Base-by-base conservation (phyloP, 306 rosid species). In the Lathyrus tuberosus region DNA sequence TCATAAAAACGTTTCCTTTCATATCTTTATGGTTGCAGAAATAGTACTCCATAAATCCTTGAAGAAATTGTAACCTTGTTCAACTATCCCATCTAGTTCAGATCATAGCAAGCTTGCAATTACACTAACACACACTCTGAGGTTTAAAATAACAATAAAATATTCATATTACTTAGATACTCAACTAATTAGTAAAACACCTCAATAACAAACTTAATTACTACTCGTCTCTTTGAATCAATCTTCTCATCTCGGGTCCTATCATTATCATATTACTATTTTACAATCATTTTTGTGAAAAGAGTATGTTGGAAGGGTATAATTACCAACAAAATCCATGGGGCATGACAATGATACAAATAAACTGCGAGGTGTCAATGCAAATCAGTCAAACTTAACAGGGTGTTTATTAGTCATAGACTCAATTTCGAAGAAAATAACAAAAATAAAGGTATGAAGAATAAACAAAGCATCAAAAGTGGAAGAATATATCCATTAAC, bases 401-500 rank as follows among this genome's bases (percentile, higher is more conserved):
- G 40, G 53, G 69, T 67, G 67, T 58, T 51, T 69, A 52, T 12
- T 65, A 69, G n/a, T 69, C 14, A 49, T 18, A 8, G 68, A 62
- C 49, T 16, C 66, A 16, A 33, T 62, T 43, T 48, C 38, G 13
- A 67, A 31, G 61, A 41, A 49, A 67, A 33, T 42, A 15, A 42
- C 37, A 59, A 26, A 48, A 67, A 15, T 51, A 18, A 15, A 16
- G 68, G 63, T 67, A 51, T 15, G 61, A 56, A 38, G 53, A 74
- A 43, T 56, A 53, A 65, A 65, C 33, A 62, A 44, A 44, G 40
- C 48, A 44, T 59, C 33, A 31, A 22, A 47, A 31, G 33, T 30
- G 57, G 67, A 67, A 73, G 53, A 11, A 62, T 67, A 44, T 67
- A 62, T 68, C 33, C 28, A 65, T 4, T 15, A 74, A 38, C 42